Conservation (phyloP, 108 stramenopile genomes). For the Pseudonitzschia delicatissima region DNA sequence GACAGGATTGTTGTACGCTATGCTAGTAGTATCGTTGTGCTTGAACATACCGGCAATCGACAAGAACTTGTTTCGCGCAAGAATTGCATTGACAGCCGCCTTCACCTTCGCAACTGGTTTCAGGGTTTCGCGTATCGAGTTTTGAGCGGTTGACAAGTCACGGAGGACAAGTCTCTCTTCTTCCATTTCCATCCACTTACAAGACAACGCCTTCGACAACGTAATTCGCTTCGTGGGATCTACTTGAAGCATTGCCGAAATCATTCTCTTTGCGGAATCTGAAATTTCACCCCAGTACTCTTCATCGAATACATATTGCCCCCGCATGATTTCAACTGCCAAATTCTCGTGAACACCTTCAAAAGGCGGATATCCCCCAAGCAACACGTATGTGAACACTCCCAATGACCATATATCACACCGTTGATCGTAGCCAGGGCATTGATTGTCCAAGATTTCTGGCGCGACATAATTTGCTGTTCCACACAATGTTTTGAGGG, state of each 20-base stretch:
- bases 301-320: slow-evolving; percentile 63
- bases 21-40: slow-evolving; percentile 1
- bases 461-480: slow-evolving; percentile 70
- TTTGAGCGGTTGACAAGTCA: slow-evolving; percentile 45
- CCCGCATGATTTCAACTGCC: slow-evolving; percentile 47
- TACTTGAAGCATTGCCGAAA: slow-evolving; percentile 59
- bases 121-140: slow-evolving; percentile 16
- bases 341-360: slow-evolving; percentile 65
- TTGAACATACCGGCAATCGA: slow-evolving; percentile 34
- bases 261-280: slow-evolving; percentile 76
- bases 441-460: slow-evolving; percentile 56
- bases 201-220: slow-evolving; percentile 39
- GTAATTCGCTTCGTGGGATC: slow-evolving; percentile 45
- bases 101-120: slow-evolving; percentile 21
- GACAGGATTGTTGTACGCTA: slow-evolving; percentile 1
- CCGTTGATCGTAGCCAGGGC: slow-evolving; percentile 55
- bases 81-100: slow-evolving; percentile 37
- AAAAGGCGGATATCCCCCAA: slow-evolving; percentile 94
- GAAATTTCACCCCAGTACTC: slow-evolving; percentile 80
- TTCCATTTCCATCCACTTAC: slow-evolving; percentile 56
- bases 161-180: slow-evolving; percentile 39
- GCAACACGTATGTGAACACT: slow-evolving; percentile 90
- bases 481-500: slow-evolving; percentile 68
- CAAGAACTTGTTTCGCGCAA: slow-evolving; percentile 39
- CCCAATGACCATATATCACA: slow-evolving; percentile 94